Conservation (phyloP, 352 stramenopile genomes). For the Phytophthora hybrid region DNA sequence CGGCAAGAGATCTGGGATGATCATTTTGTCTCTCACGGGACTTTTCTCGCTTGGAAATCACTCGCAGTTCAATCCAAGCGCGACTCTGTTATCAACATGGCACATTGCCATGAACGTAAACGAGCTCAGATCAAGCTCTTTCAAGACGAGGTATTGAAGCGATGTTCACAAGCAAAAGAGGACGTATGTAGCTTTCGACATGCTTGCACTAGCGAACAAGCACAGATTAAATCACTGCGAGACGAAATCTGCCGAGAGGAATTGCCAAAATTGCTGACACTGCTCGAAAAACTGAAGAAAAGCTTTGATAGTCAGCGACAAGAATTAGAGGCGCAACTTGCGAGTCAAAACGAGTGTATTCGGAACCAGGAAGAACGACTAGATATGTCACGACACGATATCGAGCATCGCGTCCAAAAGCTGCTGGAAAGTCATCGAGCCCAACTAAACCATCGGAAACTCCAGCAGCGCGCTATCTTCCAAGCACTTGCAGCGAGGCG, state of each 20-base stretch:
- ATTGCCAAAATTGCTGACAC: constrained; percentile 25
- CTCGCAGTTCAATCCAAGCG: constrained; percentile 13
- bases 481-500: constrained; percentile 8
- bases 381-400: constrained; percentile 40
- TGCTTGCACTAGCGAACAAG: constrained; percentile 12
- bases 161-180: constrained; percentile 22
- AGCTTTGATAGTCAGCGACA: constrained; percentile 15
- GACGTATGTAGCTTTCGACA: constrained; percentile 7
- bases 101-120: constrained; percentile 16
- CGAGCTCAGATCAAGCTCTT: constrained; percentile 18
- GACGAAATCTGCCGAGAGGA: constrained; percentile 28
- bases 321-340: constrained; percentile 10
- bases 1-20: constrained; percentile 22
- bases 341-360: constrained; percentile 6
- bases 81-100: constrained; percentile 7
- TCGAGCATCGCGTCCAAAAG: constrained; percentile 17
- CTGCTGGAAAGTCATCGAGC: constrained; percentile 3
- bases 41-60: constrained; percentile 46
- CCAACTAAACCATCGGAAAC: constrained; percentile 15
- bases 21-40: not conserved
- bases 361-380: constrained; percentile 27
- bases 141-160: constrained; percentile 15
- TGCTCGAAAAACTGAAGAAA: constrained; percentile 16
- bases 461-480: constrained; percentile 23
- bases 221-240: constrained; percentile 22